Evolutionary conservation across 176 grass and related monocot species (phyloP).

Genomic region (Zoysia japonica): DNA sequence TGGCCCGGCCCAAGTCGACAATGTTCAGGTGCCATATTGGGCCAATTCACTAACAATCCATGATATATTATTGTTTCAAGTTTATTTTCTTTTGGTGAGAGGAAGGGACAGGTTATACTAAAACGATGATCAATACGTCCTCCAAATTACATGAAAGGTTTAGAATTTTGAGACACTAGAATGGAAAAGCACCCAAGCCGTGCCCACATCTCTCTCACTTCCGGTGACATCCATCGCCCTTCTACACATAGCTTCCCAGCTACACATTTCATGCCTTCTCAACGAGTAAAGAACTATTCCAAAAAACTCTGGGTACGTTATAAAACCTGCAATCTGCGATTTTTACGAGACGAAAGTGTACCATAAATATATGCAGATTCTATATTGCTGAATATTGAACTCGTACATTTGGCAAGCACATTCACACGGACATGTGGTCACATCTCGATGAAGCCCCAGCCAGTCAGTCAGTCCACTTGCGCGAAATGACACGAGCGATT

Average conservation of each 20-base stretch:
- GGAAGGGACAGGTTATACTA: too few relatives aligned
- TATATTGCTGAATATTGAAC: background rate
- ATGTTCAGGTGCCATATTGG: too few relatives aligned
- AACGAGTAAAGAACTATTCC: background rate
- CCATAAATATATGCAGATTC: background rate
- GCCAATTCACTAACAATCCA: too few relatives aligned
- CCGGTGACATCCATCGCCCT: background rate
- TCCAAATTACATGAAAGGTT: too few relatives aligned
- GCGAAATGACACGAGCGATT: background rate
- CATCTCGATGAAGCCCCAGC: constrained; percentile 20
- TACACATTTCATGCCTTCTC: background rate
- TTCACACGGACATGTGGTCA: constrained; percentile 14
- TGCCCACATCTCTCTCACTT: background rate
- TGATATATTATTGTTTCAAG: too few relatives aligned
- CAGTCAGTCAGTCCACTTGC: constrained; percentile 24
- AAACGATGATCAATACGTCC: too few relatives aligned
- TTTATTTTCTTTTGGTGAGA: too few relatives aligned
- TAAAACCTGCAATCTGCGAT: background rate
- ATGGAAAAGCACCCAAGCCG: too few relatives aligned
- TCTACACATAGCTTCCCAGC: background rate
- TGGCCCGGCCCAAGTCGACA: too few relatives aligned
- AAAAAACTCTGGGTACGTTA: background rate
- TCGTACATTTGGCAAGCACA: background rate
- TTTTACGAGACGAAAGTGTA: background rate
- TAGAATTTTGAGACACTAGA: background rate